Base-by-base conservation (phyloP, 1,284 basidiomycete species). In the Puccinia novopanici region DNA sequence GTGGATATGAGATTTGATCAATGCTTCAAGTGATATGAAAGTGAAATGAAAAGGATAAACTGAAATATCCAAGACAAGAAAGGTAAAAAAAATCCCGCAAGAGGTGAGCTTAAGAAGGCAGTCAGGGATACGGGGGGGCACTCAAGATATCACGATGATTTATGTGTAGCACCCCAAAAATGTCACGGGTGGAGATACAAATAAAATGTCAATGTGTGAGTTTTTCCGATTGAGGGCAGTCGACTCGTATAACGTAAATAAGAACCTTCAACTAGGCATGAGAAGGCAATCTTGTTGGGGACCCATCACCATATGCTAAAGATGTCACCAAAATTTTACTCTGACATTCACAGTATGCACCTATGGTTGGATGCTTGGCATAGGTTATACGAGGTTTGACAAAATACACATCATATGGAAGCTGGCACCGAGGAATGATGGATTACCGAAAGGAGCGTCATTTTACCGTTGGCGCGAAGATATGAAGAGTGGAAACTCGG, bases 11-110 rank as follows among this genome's bases (percentile, higher is more conserved):
- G 50, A 37, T 34, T 52, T 17, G 8, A 27, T 37, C 22, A 54
- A 52, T 67, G 63, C n/a, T 67, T 67, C 42, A 48, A 67, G 63
- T 22, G 63, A 67, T 42, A n/a, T 67, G 22, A 13, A 48, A 48
- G 17, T 48, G 24, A n/a, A 67, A 22, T 40, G 45, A 22, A 10
- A 15, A 30, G 63, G 42, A 67, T 45, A 45, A 45, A 67, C 63
- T 67, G 63, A 48, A 30, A 48, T 24, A 67, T 27, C 37, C 9
- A 9, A 37, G 12, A 13, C n/a, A 67, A 45, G 63, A 45, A 24
- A 67, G 22, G 27, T 65, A 65, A 22, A 34, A 42, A 37, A 65
- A 19, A 34, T 2, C 4, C 34, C 4, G 5, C 61, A 65, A 65
- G 40, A 45, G 17, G 37, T 15, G 37, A 22, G 61, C 45, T 19